Percentiles rank a stretch among this genome's conserved stretches.
phyloP scores from a whole-genome alignment of 805 yeast genomes.

The Sungouiozyma intestinalis region DNA sequence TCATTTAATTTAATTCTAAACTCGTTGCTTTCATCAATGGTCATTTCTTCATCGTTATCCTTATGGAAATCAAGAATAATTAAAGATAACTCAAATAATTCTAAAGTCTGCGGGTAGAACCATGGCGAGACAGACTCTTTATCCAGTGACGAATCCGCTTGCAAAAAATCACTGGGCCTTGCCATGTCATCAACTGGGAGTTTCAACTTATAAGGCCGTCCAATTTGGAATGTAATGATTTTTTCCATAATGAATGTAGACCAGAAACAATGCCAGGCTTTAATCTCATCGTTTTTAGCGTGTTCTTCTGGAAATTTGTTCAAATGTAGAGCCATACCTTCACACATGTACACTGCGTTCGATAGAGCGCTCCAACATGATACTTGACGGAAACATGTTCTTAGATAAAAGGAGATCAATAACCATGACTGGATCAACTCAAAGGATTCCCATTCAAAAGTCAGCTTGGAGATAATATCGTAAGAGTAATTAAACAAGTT shows the following conservation, averaged over 20 bases:
- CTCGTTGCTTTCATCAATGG: conserved; percentile 8
- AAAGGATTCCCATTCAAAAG: conserved; percentile 43
- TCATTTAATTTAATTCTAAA: conserved; percentile 8
- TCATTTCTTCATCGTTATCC: conserved; percentile 13
- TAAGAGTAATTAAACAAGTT: conserved; percentile 33
- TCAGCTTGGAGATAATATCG: conserved; percentile 30
- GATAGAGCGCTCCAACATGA: conserved; percentile 35
- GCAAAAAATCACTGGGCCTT: conserved; percentile 4
- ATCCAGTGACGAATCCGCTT: background rate
- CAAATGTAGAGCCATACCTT: conserved; percentile 36
- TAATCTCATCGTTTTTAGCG: conserved; percentile 31
- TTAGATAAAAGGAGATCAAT: conserved; percentile 34
- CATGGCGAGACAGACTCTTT: conserved; percentile 4
- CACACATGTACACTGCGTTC: conserved; percentile 33
- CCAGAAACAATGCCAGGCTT: conserved; percentile 47
- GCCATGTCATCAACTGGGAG: conserved; percentile 15
- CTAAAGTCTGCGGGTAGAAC: conserved; percentile 15
- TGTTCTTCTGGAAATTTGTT: conserved; percentile 21
- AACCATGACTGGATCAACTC: conserved; percentile 44
- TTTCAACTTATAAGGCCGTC: conserved; percentile 32
- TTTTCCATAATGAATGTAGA: conserved; percentile 44
- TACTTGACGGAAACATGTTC: conserved; percentile 36
- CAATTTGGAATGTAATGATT: conserved; percentile 42
- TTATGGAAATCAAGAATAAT: conserved; percentile 14
- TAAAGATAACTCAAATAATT: conserved; percentile 14